phyloP scores from a whole-genome alignment of 495 filamentous ascomycete genomes.

The Lasiosphaeris hirsuta region DNA sequence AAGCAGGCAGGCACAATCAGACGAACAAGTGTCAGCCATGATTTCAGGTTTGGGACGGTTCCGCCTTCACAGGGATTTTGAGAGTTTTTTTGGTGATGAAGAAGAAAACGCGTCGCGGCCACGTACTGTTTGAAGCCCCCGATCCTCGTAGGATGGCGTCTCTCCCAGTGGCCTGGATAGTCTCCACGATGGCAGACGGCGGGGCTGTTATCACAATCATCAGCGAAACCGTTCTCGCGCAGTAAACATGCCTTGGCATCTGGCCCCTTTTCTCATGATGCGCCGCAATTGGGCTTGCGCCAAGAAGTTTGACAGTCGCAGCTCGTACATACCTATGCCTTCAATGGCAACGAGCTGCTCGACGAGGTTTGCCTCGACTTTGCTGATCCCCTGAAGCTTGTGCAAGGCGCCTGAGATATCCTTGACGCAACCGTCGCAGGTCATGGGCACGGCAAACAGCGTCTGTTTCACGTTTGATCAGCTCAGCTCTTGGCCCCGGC shows the following conservation, averaged over 20 bases:
- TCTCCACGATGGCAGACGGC: conserved; percentile 81
- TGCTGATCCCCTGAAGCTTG: conserved; percentile 68
- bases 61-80: neutral
- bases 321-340: conserved; percentile 54
- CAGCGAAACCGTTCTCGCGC: conserved; percentile 2
- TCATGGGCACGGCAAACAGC: conserved; percentile 91
- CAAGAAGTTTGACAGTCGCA: neutral
- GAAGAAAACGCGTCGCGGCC: neutral
- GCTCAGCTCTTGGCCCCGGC: conserved; percentile 1
- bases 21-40: conserved; percentile 7
- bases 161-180: conserved; percentile 85
- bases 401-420: conserved; percentile 73
- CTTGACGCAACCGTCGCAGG: conserved; percentile 81
- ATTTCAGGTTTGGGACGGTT: neutral
- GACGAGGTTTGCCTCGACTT: conserved; percentile 61
- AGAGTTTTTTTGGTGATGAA: neutral
- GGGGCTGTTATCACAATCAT: conserved; percentile 48
- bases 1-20: neutral
- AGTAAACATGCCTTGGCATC: neutral
- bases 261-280: neutral
- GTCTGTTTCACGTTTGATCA: conserved; percentile 55
- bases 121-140: conserved; percentile 77
- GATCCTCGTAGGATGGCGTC: conserved; percentile 93
- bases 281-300: neutral
- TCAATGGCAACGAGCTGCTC: conserved; percentile 66